Percentiles rank a stretch among this genome's conserved stretches.
Evolutionary conservation across 306 rosid species (phyloP).

Genomic region (Urtica urens): DNA sequence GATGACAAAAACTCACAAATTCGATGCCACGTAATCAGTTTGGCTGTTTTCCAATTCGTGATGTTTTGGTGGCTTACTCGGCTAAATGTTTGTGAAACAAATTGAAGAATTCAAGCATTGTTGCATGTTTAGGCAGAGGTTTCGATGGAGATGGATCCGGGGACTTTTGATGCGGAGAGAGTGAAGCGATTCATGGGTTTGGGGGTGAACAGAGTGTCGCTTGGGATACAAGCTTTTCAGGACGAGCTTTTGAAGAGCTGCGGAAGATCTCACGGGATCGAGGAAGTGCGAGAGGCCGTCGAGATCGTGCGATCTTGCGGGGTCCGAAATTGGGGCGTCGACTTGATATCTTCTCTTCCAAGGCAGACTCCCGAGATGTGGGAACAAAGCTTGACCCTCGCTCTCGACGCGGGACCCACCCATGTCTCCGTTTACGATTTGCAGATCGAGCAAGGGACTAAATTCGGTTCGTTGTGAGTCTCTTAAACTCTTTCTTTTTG

Average conservation of each 20-base stretch:
- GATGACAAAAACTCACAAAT: too few species aligned
- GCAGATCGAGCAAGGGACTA: constrained; percentile 82
- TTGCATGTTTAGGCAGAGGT: too few species aligned
- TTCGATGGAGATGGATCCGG: constrained; percentile 97
- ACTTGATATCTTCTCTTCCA: constrained; percentile 85
- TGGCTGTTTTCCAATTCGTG: too few species aligned
- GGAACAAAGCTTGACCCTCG: constrained; percentile 68
- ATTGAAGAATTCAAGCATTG: too few species aligned
- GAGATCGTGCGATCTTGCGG: constrained; percentile 53
- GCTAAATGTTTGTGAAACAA: too few species aligned
- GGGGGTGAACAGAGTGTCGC: constrained; percentile 81
- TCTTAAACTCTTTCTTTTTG: too few species aligned
- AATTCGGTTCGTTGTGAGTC: constrained; percentile 76
- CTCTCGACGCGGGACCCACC: constrained; percentile 54
- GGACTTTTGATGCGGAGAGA: constrained; percentile 64
- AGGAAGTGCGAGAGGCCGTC: constrained; percentile 73
- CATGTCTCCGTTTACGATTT: constrained; percentile 88
- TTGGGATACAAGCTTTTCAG: constrained; percentile 95
- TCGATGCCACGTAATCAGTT: too few species aligned
- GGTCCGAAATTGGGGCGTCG: constrained; percentile 82
- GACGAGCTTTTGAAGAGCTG: constrained; percentile 64
- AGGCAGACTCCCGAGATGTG: constrained; percentile 69
- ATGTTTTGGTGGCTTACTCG: too few species aligned
- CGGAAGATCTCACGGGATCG: constrained; percentile 79
- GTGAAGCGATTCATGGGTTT: constrained; percentile 40